Percentiles rank a stretch among this genome's conserved stretches.
Evolutionary conservation across 306 rosid genomes (phyloP).

Genomic region (Corylus americana): DNA sequence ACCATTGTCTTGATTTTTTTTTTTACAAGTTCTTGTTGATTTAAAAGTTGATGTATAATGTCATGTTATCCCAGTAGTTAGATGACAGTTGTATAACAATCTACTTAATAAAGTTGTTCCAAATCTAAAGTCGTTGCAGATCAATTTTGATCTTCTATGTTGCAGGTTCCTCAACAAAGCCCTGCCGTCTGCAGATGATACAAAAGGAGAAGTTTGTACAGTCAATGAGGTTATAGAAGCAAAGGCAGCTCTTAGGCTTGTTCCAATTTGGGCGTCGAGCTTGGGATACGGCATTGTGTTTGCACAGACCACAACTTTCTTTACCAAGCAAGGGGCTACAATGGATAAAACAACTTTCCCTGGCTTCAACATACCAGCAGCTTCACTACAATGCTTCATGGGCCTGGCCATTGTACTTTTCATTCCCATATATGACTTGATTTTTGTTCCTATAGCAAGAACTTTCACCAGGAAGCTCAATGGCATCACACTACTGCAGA

Average conservation of each 20-base stretch:
- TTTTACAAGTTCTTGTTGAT: no score
- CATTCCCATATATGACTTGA: slow-evolving; percentile 28
- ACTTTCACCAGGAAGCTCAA: neutral
- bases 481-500: slow-evolving; percentile 32
- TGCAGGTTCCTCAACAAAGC: slow-evolving; percentile 44
- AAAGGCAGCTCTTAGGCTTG: slow-evolving; percentile 36
- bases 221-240: slow-evolving; percentile 48
- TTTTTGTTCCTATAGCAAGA: slow-evolving; percentile 7
- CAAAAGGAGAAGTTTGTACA: slow-evolving; percentile 29
- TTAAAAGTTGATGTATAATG: no score
- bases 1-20: no score
- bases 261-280: slow-evolving; percentile 45
- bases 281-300: slow-evolving; percentile 33
- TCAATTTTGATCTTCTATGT: neutral
- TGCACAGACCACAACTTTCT: slow-evolving; percentile 38
- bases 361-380: slow-evolving; percentile 1
- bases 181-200: slow-evolving; percentile 15
- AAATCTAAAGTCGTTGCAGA: no score
- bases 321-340: slow-evolving; percentile 44
- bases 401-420: slow-evolving; percentile 7
- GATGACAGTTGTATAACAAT: no score
- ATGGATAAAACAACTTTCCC: no score
- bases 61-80: no score
- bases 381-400: slow-evolving; percentile 17
- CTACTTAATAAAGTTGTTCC: no score